A percentile compares a stretch with the other conserved stretches of the same genome.
Evolutionary conservation across 2,329 filamentous ascomycete genomes (phyloP).

Genomic region (Calonectria crousiana): DNA sequence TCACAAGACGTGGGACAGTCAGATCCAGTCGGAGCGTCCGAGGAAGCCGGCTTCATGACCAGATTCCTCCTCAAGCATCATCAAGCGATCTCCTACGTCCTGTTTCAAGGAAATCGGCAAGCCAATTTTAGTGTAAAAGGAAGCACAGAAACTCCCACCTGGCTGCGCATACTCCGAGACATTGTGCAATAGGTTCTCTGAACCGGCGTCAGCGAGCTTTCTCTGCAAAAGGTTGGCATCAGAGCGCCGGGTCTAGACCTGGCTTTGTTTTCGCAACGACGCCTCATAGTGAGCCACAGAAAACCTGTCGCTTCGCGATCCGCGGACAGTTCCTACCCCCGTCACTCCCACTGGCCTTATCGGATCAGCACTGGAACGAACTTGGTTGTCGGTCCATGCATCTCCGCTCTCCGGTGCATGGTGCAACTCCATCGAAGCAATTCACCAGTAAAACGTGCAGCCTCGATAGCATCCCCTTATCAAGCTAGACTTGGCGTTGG

Average conservation of each 20-base stretch:
- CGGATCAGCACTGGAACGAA: conserved; percentile 34
- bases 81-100: not conserved
- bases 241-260: not conserved
- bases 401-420: conserved; percentile 42
- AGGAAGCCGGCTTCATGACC: not conserved
- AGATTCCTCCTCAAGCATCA: not conserved
- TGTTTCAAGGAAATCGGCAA: not conserved
- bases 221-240: not conserved
- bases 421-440: conserved; percentile 23
- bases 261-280: not conserved
- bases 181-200: not conserved
- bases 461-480: conserved; percentile 33
- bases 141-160: not conserved
- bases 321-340: conserved; percentile 33
- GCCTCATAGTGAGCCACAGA: not conserved
- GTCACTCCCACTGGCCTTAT: conserved; percentile 36
- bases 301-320: conserved; percentile 25
- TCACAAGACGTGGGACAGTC: conserved; percentile 25
- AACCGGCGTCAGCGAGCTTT: not conserved
- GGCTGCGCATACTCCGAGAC: not conserved
- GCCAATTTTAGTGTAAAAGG: not conserved
- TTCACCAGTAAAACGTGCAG: conserved; percentile 30
- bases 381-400: conserved; percentile 31
- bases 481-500: conserved; percentile 31
- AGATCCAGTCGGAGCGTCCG: conserved; percentile 19